These are phyloP conservation scores for Oryza meyeriana DNA, from an alignment of 176 grass and related monocot species.

Conservation along the genomic window DNA sequence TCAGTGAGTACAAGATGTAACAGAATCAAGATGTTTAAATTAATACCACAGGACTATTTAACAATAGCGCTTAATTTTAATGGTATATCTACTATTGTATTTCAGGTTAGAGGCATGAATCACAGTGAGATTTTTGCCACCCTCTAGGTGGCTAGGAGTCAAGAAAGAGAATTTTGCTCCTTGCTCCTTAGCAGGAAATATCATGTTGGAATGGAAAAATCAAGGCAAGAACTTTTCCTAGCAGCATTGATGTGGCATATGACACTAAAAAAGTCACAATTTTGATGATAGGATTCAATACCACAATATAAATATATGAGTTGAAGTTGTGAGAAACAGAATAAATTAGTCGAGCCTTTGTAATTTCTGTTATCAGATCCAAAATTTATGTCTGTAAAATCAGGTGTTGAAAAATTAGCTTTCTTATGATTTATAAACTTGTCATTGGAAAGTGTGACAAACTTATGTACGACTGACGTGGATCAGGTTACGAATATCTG, in stretches of 20 bases:
- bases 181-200: background rate
- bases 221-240: background rate
- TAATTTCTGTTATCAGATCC: constrained; percentile 64
- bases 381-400: too few species aligned
- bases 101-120: background rate
- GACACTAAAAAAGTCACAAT: background rate
- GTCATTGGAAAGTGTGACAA: too few species aligned
- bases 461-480: too few species aligned
- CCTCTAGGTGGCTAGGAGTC: background rate
- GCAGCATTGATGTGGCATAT: background rate
- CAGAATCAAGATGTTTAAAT: background rate
- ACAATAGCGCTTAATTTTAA: background rate
- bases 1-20: constrained; percentile 9
- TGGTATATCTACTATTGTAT: background rate
- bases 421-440: too few species aligned
- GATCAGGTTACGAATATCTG: too few species aligned
- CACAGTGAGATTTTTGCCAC: background rate
- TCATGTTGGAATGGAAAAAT: background rate
- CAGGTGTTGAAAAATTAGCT: too few species aligned
- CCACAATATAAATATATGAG: background rate
- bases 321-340: constrained; percentile 13
- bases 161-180: background rate
- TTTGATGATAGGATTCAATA: background rate
- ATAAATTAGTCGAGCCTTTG: constrained; percentile 45
- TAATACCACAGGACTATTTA: background rate